These are phyloP conservation scores for Vachellia collinsii DNA, from an alignment of 306 rosid genomes.

Conservation along the genomic window DNA sequence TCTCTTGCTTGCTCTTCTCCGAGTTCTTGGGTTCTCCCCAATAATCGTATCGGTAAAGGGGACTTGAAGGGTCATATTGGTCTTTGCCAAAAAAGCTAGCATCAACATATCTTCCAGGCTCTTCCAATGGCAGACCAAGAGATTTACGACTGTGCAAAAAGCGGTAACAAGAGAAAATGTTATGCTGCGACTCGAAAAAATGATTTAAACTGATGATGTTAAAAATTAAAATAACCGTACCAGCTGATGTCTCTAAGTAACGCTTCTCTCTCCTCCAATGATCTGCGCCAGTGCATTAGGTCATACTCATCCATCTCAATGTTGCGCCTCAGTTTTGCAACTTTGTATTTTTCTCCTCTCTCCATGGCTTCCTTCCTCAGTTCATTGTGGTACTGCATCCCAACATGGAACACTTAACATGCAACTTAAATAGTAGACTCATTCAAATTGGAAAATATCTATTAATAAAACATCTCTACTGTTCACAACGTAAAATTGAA, in stretches of 20 bases:
- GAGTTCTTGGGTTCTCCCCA: conserved; percentile 99
- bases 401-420: conserved; percentile 3
- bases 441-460: conserved; percentile 20
- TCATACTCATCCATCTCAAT: conserved; percentile 96
- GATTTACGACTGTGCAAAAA: conserved; percentile 66
- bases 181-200: not conserved
- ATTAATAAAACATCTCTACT: not conserved
- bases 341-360: conserved; percentile 81
- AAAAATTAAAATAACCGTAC: conserved; percentile 43
- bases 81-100: conserved; percentile 78
- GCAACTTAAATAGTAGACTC: not conserved
- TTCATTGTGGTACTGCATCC: conserved; percentile 58
- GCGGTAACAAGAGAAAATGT: conserved; percentile 1
- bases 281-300: conserved; percentile 86
- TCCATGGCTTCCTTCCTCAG: conserved; percentile 63
- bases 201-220: not conserved
- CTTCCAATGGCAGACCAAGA: conserved; percentile 89
- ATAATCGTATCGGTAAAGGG: conserved; percentile 88
- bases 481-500: not conserved
- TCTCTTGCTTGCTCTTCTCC: conserved; percentile 81
- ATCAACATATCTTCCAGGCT: conserved; percentile 87
- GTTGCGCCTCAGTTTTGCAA: conserved; percentile 72
- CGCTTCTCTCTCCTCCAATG: conserved; percentile 92
- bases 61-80: conserved; percentile 71
- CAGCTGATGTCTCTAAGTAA: conserved; percentile 91